phyloP scores from a whole-genome alignment of 495 filamentous ascomycete genomes.

The Cryomyces minteri region DNA sequence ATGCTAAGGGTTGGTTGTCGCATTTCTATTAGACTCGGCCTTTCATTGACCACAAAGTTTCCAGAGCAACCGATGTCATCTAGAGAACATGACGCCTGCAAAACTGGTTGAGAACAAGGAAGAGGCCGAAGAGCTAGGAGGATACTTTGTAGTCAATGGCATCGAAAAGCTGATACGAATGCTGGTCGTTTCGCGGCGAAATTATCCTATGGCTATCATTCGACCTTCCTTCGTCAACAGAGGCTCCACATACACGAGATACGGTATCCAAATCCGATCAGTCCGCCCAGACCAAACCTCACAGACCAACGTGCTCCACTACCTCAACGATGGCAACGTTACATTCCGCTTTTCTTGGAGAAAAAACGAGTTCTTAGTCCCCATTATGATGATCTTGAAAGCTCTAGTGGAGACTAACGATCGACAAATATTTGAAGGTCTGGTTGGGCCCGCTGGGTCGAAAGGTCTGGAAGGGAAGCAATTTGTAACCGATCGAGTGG shows the following conservation, averaged over 20 bases:
- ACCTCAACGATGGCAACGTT: slow-evolving; percentile 84
- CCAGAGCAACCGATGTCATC: slow-evolving; percentile 74
- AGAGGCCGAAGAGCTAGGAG: slow-evolving; percentile 81
- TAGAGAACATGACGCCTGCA: slow-evolving; percentile 65
- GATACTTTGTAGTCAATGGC: slow-evolving; percentile 90
- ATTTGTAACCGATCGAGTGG: slow-evolving; percentile 86
- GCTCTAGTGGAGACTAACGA: slow-evolving; percentile 92
- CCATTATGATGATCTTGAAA: slow-evolving; percentile 91
- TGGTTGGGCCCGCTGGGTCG: slow-evolving; percentile 55
- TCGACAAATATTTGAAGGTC: slow-evolving; percentile 79
- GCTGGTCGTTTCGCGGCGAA: slow-evolving; percentile 71
- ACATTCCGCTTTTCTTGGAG: slow-evolving; percentile 96
- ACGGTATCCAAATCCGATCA: slow-evolving; percentile 76
- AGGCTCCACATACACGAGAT: slow-evolving; percentile 71
- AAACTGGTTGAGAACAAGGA: slow-evolving; percentile 73
- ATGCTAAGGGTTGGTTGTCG: slow-evolving; percentile 54
- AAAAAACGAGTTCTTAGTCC: slow-evolving; percentile 88
- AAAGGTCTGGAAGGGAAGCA: slow-evolving; percentile 62
- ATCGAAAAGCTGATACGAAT: slow-evolving; percentile 93
- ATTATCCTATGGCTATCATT: slow-evolving; percentile 86
- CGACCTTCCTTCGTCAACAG: slow-evolving; percentile 74
- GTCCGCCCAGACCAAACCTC: slow-evolving; percentile 92
- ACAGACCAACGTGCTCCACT: slow-evolving; percentile 93
- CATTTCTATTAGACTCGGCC: not conserved
- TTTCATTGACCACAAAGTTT: not conserved